Evolutionary conservation across 1,139 yeast genomes (phyloP).

Genomic region (Diutina siamensis): DNA sequence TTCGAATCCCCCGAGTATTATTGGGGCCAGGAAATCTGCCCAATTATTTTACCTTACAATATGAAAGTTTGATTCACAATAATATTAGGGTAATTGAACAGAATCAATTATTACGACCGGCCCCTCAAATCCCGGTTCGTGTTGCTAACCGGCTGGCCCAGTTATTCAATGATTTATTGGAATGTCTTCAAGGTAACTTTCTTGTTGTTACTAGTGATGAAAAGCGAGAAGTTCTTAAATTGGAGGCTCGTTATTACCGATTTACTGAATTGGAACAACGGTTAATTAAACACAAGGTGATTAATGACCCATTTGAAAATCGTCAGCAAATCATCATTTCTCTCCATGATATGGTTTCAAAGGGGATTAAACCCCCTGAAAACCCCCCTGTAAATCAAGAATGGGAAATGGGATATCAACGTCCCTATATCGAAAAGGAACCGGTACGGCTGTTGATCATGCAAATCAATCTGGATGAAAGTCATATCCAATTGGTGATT

Average conservation of each 20-base stretch:
- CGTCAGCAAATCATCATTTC: conserved; percentile 45
- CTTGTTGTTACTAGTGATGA: conserved; percentile 35
- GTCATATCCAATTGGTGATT: conserved; percentile 16
- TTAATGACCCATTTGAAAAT: conserved; percentile 30
- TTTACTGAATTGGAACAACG: conserved; percentile 66
- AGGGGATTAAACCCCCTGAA: background rate
- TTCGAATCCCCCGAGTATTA: conserved; percentile 46
- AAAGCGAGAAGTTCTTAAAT: conserved; percentile 44
- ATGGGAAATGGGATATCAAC: conserved; percentile 25
- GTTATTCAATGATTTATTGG: conserved; percentile 50
- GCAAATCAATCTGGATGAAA: conserved; percentile 32
- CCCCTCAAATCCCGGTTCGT: conserved; percentile 53
- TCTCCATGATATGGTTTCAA: background rate
- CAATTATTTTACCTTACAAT: conserved; percentile 61
- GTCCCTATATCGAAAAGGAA: conserved; percentile 41
- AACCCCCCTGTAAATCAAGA: background rate
- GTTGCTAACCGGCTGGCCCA: conserved; percentile 42
- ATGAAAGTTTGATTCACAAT: conserved; percentile 35
- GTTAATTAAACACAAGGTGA: conserved; percentile 41
- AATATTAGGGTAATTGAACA: conserved; percentile 26
- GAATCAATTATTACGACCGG: conserved; percentile 54
- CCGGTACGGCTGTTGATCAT: conserved; percentile 39
- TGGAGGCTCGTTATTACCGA: conserved; percentile 70
- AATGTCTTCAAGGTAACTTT: conserved; percentile 43
- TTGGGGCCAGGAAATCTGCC: conserved; percentile 61